Conservation (phyloP, 768 basidiomycete genomes). For the Dentipellis sp. region DNA sequence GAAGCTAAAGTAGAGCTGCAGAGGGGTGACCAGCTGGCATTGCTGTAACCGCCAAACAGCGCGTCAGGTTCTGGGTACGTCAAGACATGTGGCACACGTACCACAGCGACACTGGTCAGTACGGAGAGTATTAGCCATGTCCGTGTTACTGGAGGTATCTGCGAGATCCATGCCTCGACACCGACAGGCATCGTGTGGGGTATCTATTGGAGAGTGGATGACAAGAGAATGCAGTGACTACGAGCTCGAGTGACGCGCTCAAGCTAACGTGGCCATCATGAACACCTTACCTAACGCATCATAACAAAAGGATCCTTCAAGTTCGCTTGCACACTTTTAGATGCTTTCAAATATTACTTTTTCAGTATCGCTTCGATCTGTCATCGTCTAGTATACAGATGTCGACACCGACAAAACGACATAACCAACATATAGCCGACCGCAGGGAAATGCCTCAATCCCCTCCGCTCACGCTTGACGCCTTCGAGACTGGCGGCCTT, state of each 20-base stretch:
- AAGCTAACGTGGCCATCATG: background rate
- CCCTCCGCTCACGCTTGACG: background rate
- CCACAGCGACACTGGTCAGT: slow-evolving; percentile 76
- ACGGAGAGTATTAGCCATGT: slow-evolving; percentile 78
- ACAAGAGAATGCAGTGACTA: background rate
- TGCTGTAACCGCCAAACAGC: slow-evolving; percentile 42
- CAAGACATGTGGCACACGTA: slow-evolving; percentile 32
- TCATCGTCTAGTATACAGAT: no score
- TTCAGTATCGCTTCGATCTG: no score
- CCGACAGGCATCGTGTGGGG: slow-evolving; percentile 62
- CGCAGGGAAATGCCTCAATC: background rate
- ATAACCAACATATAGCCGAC: no score
- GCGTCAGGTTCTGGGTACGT: background rate
- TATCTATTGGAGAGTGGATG: background rate
- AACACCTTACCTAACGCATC: no score
- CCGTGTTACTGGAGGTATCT: slow-evolving; percentile 88
- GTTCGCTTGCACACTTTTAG: no score
- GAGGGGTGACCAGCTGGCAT: slow-evolving; percentile 83
- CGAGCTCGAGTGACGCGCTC: no score
- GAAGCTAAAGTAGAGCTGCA: slow-evolving; percentile 90
- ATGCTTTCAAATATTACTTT: no score
- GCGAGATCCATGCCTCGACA: slow-evolving; percentile 83
- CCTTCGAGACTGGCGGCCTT: background rate
- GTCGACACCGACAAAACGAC: no score
- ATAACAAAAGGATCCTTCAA: no score